A percentile compares a stretch with the other conserved stretches of the same genome.
These are phyloP conservation scores for Coemansia sp. DNA, from an alignment of 192 early-diverging fungal genomes.

Conservation along the genomic window DNA sequence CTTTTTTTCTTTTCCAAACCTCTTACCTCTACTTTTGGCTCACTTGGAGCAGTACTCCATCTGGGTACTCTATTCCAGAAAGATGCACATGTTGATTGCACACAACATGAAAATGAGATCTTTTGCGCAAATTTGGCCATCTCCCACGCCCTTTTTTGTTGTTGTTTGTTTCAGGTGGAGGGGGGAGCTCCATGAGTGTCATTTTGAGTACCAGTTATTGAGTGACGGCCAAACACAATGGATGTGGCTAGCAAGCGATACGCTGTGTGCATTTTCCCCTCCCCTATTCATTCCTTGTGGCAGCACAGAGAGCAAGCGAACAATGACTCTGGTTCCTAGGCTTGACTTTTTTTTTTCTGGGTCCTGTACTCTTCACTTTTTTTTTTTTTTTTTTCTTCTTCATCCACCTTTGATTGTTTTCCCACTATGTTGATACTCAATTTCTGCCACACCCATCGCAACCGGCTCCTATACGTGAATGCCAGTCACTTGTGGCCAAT, in stretches of 20 bases:
- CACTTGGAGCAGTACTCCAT: not conserved
- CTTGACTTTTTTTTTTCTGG: not conserved
- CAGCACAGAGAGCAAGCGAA: not conserved
- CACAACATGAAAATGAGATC: not conserved
- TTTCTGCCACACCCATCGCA: not conserved
- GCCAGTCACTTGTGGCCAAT: not conserved
- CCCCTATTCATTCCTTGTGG: not conserved
- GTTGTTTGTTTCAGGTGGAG: not conserved
- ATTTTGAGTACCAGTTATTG: constrained; percentile 6
- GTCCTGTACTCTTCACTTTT: not conserved
- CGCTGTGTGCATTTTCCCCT: not conserved
- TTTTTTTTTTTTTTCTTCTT: not conserved
- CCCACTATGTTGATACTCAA: not conserved
- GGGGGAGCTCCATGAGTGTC: not conserved
- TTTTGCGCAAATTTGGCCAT: not conserved
- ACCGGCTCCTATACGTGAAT: not conserved
- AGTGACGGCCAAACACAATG: constrained; percentile 2
- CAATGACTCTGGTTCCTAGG: not conserved
- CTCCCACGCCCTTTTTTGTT: not conserved
- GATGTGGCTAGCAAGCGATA: not conserved
- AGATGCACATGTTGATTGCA: not conserved
- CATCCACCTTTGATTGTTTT: not conserved
- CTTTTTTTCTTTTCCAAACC: not conserved
- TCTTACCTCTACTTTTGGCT: not conserved
- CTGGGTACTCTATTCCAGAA: not conserved